phyloP scores from a whole-genome alignment of 768 basidiomycete genomes.

The Chalciporus piperatus region DNA sequence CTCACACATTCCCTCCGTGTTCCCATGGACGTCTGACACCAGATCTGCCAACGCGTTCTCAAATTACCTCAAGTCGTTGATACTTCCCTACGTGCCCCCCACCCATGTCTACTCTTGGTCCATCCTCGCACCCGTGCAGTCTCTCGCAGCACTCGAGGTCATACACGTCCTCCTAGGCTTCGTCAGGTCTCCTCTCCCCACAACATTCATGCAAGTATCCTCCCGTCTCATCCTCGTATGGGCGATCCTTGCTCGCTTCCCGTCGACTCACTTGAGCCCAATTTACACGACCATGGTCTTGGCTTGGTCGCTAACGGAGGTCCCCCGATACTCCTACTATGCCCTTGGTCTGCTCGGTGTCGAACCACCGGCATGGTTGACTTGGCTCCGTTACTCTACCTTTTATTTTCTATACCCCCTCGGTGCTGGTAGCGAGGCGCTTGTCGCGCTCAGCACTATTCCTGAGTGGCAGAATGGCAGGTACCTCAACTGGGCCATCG shows the following conservation, averaged over 20 bases:
- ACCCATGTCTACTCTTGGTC: constrained; percentile 56
- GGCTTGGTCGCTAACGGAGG: constrained; percentile 90
- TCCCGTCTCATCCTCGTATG: constrained; percentile 83
- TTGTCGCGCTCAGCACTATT: constrained; percentile 75
- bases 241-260: constrained; percentile 53
- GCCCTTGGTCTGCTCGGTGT: constrained; percentile 60
- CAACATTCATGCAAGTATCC: constrained; percentile 76
- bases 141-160: constrained; percentile 79
- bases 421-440: constrained; percentile 89
- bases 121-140: constrained; percentile 73
- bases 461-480: constrained; percentile 45
- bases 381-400: constrained; percentile 84
- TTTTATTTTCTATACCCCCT: constrained; percentile 94
- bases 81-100: constrained; percentile 39
- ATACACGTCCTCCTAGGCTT: constrained; percentile 74
- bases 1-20: constrained; percentile 10
- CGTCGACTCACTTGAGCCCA: constrained; percentile 62
- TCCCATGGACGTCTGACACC: constrained; percentile 11
- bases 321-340: constrained; percentile 91
- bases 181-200: constrained; percentile 74
- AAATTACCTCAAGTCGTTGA: constrained; percentile 32
- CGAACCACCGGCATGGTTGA: constrained; percentile 51
- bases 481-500: constrained; percentile 46
- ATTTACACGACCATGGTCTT: constrained; percentile 89
- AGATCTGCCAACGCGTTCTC: constrained; percentile 34